A percentile compares a stretch with the other conserved stretches of the same genome.
Evolutionary conservation across 106 monocot genomes (phyloP).

Genomic region (Apostasia ramifera): DNA sequence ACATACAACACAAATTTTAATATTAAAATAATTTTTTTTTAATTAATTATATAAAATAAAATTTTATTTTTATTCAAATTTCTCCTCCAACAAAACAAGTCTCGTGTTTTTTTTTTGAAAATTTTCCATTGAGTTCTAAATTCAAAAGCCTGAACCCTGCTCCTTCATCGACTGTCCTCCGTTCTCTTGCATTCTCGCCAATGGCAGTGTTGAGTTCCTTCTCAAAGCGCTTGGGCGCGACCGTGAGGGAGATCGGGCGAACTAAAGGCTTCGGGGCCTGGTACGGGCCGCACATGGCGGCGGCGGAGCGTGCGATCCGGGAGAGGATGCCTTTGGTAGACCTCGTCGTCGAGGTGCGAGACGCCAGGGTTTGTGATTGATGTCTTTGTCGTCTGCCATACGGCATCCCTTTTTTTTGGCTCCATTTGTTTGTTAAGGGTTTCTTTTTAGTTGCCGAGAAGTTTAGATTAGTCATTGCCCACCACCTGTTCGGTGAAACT

Average conservation of each 20-base stretch:
- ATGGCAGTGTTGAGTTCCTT: slow-evolving; percentile 5
- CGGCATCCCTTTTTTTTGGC: neutral
- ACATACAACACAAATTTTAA: too few species aligned
- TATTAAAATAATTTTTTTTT: too few species aligned
- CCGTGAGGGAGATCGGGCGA: slow-evolving; percentile 1
- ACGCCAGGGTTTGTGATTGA: slow-evolving; percentile 12
- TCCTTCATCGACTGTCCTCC: too few species aligned
- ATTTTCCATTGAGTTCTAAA: too few species aligned
- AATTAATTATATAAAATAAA: too few species aligned
- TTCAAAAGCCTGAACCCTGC: too few species aligned
- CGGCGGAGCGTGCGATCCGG: slow-evolving; percentile 11
- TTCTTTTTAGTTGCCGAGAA: neutral
- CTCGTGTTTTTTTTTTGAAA: too few species aligned
- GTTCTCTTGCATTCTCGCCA: neutral
- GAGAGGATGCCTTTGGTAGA: slow-evolving; percentile 13
- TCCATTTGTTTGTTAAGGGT: slow-evolving; percentile 3
- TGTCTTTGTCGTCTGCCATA: neutral
- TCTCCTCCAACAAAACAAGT: too few species aligned
- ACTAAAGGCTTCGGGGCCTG: slow-evolving; percentile 6
- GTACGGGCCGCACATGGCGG: slow-evolving; percentile 20
- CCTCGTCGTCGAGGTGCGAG: slow-evolving; percentile 13
- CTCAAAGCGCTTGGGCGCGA: neutral
- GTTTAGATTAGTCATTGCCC: neutral
- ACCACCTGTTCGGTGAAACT: neutral
- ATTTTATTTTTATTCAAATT: too few species aligned